Base-by-base conservation (phyloP, 2,329 filamentous ascomycete genomes). In the Alternaria alternata region DNA sequence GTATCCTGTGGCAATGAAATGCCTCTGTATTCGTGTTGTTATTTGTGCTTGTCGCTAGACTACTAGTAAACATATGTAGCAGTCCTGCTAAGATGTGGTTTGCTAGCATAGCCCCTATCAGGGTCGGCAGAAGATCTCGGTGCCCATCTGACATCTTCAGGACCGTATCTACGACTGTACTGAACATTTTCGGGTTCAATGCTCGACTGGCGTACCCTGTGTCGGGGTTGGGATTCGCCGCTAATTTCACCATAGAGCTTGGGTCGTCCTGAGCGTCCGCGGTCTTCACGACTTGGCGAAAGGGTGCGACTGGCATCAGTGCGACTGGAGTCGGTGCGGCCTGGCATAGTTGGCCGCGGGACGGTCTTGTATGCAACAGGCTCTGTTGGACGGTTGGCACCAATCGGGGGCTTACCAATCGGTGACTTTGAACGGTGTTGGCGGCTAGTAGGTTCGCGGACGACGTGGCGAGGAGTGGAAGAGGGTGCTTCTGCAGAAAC, bases 131-230 rank as follows among this genome's bases (percentile, higher is more conserved):
- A 53, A 30, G 59, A 53, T n/a, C 63, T 59, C 0, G 69, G 65
- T 26, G 68, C 68, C 65, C 68, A 78, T 9, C 69, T 73, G 41
- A 82, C 68, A 49, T 81, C 77, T 24, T 81, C 79, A 11, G 75
- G 72, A 1, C 74, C 74, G 26, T 69, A 66, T 48, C 70, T 72
- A 38, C 61, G 70, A 16, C 58, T 39, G 52, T 75, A 80, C 24
- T 71, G 69, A 5, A 79, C 68, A 2, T 76, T 64, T 12, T 74
- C 69, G 0, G 76, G 70, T 11, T 67, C 67, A 57, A 75, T 79
- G 48, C 74, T 79, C 8, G 67, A 56, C 47, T 74, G 68, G 49
- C 66, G 72, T 22, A 62, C 63, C 44, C 61, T 26, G 56, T 63
- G 46, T 53, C 66, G 54, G 61, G 65, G 22, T 53, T 64, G 54